These are phyloP conservation scores for Solanum gracilifrons DNA, from an alignment of 257 asterid species.

Conservation along the genomic window DNA sequence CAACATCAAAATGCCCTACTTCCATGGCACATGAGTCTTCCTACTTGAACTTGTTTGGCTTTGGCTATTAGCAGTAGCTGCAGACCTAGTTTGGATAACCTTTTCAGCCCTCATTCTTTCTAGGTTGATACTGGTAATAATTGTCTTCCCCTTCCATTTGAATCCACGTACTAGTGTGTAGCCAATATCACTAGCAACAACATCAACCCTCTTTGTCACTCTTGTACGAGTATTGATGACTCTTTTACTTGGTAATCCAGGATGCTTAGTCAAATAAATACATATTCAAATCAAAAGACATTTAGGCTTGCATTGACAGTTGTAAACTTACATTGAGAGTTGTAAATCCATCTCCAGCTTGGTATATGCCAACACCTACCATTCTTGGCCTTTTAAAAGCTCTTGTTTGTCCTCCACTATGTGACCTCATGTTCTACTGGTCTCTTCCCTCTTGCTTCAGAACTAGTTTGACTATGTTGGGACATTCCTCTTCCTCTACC, in stretches of 20 bases:
- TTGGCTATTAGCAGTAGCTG: not conserved
- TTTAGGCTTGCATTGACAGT: not conserved
- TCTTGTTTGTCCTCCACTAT: not conserved
- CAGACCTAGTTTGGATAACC: no score
- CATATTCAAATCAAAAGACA: not conserved
- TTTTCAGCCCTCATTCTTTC: no score
- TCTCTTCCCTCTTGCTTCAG: not conserved
- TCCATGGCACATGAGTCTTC: not conserved
- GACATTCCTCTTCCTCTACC: not conserved
- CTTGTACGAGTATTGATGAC: not conserved
- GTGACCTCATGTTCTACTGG: not conserved
- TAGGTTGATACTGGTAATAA: no score
- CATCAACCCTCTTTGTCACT: no score
- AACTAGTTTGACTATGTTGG: not conserved
- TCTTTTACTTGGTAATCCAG: no score
- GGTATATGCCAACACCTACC: not conserved
- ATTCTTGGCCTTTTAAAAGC: not conserved
- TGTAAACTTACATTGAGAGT: no score
- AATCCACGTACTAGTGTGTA: no score
- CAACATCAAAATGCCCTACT: not conserved
- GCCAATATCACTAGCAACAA: no score
- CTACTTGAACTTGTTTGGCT: not conserved
- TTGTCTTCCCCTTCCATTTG: no score
- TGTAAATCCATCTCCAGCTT: no score
- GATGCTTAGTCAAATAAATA: not conserved